These are phyloP conservation scores for Crotalaria pallida DNA, from an alignment of 306 rosid species.

Conservation along the genomic window DNA sequence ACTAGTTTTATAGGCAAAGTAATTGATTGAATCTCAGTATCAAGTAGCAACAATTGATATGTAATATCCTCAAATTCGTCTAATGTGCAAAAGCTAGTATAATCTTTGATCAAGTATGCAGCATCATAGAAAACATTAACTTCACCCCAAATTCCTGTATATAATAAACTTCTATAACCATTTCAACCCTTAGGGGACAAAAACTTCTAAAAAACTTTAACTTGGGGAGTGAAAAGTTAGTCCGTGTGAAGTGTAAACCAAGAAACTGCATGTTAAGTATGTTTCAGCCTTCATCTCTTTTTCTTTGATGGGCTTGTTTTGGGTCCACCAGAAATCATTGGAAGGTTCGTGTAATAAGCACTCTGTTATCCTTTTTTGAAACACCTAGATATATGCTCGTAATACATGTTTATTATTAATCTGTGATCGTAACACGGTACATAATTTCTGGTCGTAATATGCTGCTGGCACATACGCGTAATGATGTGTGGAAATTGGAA, in stretches of 20 bases:
- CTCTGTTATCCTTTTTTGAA: neutral
- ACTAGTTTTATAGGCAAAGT: constrained; percentile 37
- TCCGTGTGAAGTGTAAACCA: neutral
- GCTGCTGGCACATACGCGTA: no score
- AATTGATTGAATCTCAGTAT: constrained; percentile 47
- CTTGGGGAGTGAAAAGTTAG: constrained; percentile 3
- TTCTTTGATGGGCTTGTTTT: neutral
- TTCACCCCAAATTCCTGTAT: constrained; percentile 2
- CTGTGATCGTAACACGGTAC: neutral
- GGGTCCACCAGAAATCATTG: neutral
- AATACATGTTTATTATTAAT: neutral
- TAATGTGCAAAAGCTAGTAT: constrained; percentile 18
- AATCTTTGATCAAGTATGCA: constrained; percentile 3
- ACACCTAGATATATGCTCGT: neutral
- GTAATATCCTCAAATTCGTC: constrained; percentile 28
- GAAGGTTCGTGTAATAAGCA: neutral
- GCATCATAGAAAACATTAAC: neutral
- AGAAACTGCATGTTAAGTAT: neutral
- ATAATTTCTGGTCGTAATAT: no score
- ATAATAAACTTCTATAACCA: constrained; percentile 11
- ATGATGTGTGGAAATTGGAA: no score
- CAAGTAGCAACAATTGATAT: constrained; percentile 39
- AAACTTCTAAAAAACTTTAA: neutral
- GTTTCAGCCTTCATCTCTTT: neutral
- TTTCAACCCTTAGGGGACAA: constrained; percentile 1